These are phyloP conservation scores for Rubus parviflorus DNA, from an alignment of 306 rosid genomes.

Conservation along the genomic window DNA sequence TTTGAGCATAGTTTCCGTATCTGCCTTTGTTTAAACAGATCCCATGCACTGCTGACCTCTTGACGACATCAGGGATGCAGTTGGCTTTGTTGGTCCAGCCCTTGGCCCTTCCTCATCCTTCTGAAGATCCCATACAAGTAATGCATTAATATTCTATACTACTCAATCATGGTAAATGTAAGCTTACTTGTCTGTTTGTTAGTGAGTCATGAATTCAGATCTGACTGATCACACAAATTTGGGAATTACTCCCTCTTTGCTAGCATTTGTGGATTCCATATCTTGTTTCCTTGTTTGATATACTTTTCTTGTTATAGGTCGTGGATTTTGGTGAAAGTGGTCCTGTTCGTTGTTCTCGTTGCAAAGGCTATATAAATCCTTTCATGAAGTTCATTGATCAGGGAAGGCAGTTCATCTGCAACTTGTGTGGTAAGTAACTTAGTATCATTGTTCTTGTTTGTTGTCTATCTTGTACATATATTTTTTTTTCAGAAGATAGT, in stretches of 20 bases:
- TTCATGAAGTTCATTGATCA: slow-evolving; percentile 96
- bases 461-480: not conserved
- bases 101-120: slow-evolving; percentile 87
- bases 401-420: slow-evolving; percentile 92
- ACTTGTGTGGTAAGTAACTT: slow-evolving; percentile 82
- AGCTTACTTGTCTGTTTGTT: slow-evolving; percentile 5
- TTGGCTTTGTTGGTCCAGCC: slow-evolving; percentile 97
- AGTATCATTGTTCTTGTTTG: not conserved
- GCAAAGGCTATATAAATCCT: slow-evolving; percentile 95
- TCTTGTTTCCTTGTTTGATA: not conserved
- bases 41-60: slow-evolving; percentile 87
- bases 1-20: not conserved
- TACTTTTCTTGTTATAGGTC: slow-evolving; percentile 49
- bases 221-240: not conserved
- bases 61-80: slow-evolving; percentile 93
- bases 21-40: slow-evolving; percentile 48
- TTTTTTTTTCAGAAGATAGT: not conserved
- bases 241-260: not conserved
- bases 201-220: slow-evolving; percentile 9
- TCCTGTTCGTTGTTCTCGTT: slow-evolving; percentile 96
- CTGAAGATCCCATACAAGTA: slow-evolving; percentile 95
- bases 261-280: not conserved
- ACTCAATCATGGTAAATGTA: slow-evolving; percentile 17
- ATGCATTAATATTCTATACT: slow-evolving; percentile 9
- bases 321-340: slow-evolving; percentile 97